Percentiles rank a stretch among this genome's conserved stretches.
These are phyloP conservation scores for Prunus yedoensis DNA, from an alignment of 331 rosid species.

Conservation along the genomic window DNA sequence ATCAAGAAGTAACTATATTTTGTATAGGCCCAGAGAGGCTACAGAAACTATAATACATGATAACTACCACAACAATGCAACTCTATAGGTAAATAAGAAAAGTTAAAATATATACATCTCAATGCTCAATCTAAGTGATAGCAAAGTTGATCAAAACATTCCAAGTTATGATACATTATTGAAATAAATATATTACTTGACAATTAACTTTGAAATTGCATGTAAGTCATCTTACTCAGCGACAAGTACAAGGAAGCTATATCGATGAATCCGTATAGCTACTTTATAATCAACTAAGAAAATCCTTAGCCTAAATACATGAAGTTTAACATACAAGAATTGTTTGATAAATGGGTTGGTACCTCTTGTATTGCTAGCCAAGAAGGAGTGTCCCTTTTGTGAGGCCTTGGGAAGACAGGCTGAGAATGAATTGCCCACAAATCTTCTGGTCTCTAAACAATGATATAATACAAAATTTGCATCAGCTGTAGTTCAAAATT, in stretches of 20 bases:
- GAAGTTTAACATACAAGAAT: not conserved
- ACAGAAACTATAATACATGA: conserved; percentile 2
- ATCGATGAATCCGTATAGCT: not conserved
- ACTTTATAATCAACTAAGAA: not conserved
- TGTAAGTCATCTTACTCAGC: not conserved
- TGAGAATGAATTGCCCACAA: conserved; percentile 89
- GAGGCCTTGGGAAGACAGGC: conserved; percentile 82
- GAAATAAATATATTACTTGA: not conserved
- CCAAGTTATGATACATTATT: not conserved
- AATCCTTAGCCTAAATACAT: not conserved
- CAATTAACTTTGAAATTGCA: not conserved
- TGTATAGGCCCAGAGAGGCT: not conserved
- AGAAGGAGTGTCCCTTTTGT: conserved; percentile 68
- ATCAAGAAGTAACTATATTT: conserved; percentile 6
- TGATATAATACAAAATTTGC: conserved; percentile 23
- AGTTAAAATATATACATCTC: not conserved
- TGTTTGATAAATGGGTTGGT: not conserved
- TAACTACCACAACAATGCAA: not conserved
- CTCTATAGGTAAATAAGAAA: not conserved
- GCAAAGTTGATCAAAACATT: not conserved
- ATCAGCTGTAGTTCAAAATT: conserved; percentile 17
- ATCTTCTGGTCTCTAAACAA: conserved; percentile 78
- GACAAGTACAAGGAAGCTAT: not conserved
- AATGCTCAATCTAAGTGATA: not conserved
- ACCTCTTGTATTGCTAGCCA: conserved; percentile 92